These are phyloP conservation scores for Coccinonectria pachysandricola DNA, from an alignment of 2,329 filamentous ascomycete genomes.

Conservation along the genomic window DNA sequence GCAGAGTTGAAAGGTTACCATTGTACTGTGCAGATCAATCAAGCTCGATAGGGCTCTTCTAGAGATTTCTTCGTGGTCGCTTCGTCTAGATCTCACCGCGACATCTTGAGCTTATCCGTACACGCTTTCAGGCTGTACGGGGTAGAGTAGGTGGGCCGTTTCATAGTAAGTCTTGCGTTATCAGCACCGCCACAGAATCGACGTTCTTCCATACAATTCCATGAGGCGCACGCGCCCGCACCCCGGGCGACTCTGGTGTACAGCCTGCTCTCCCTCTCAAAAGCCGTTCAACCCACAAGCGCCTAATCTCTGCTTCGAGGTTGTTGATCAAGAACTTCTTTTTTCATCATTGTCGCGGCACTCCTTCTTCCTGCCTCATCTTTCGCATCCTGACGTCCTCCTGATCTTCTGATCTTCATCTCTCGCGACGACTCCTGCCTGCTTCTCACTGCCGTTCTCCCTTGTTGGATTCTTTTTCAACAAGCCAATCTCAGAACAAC, in stretches of 20 bases:
- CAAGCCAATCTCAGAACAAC: too few relatives aligned
- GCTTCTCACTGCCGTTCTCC: constrained; percentile 3
- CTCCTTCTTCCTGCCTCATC: constrained; percentile 3
- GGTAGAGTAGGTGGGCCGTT: too few relatives aligned
- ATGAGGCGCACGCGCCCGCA: constrained; percentile 28
- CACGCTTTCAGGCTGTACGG: too few relatives aligned
- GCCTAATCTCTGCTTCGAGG: constrained; percentile 12
- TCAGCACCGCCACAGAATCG: constrained; percentile 30
- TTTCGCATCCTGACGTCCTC: constrained; percentile 1
- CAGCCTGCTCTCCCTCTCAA: constrained; percentile 22
- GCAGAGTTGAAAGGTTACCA: too few relatives aligned
- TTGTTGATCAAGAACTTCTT: constrained; percentile 12
- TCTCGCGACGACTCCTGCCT: neutral
- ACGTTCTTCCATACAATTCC: constrained; percentile 33
- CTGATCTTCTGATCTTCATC: constrained; percentile 2
- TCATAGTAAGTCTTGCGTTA: constrained; percentile 23
- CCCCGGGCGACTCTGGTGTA: constrained; percentile 19
- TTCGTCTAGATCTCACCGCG: too few relatives aligned
- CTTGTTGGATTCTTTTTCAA: too few relatives aligned
- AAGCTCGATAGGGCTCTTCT: too few relatives aligned
- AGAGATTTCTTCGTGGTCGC: too few relatives aligned
- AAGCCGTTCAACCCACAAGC: constrained; percentile 14
- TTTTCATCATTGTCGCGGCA: constrained; percentile 7
- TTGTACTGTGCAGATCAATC: too few relatives aligned
- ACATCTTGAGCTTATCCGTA: too few relatives aligned